A percentile compares a stretch with the other conserved stretches of the same genome.
phyloP scores from a whole-genome alignment of 768 basidiomycete species.

The Leccinellum rugosiceps region DNA sequence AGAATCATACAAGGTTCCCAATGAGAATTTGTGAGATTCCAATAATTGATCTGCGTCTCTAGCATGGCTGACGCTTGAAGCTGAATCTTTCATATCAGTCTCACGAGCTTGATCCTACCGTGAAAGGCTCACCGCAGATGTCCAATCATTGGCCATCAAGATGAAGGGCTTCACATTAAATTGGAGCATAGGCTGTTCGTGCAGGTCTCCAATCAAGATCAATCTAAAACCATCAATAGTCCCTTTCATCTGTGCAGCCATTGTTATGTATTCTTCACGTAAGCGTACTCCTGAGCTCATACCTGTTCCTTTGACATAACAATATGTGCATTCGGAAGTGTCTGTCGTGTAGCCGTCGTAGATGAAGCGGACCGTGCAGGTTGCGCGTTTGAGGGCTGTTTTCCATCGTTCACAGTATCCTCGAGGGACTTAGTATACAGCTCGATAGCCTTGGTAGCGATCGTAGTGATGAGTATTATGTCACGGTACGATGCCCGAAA shows the following conservation, averaged over 20 bases:
- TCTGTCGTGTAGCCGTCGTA: constrained; percentile 5
- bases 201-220: constrained; percentile 89
- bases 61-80: constrained; percentile 81
- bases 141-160: constrained; percentile 88
- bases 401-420: constrained; percentile 5
- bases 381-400: constrained; percentile 8
- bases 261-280: constrained; percentile 1
- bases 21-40: constrained; percentile 96
- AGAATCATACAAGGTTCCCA: constrained; percentile 82
- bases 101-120: background rate
- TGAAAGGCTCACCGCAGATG: constrained; percentile 62
- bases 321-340: constrained; percentile 40
- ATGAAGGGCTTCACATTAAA: constrained; percentile 83
- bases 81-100: constrained; percentile 38
- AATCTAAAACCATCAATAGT: constrained; percentile 90
- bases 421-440: constrained; percentile 54
- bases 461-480: constrained; percentile 81
- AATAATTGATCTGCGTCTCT: constrained; percentile 85
- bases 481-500: constrained; percentile 96
- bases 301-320: constrained; percentile 84
- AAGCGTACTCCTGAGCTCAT: constrained; percentile 11
- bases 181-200: constrained; percentile 93
- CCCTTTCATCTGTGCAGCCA: constrained; percentile 61
- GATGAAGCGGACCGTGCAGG: constrained; percentile 5
- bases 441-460: constrained; percentile 82